Base-by-base conservation (phyloP, 1,139 yeast species). In the Pneumocystis carinii region DNA sequence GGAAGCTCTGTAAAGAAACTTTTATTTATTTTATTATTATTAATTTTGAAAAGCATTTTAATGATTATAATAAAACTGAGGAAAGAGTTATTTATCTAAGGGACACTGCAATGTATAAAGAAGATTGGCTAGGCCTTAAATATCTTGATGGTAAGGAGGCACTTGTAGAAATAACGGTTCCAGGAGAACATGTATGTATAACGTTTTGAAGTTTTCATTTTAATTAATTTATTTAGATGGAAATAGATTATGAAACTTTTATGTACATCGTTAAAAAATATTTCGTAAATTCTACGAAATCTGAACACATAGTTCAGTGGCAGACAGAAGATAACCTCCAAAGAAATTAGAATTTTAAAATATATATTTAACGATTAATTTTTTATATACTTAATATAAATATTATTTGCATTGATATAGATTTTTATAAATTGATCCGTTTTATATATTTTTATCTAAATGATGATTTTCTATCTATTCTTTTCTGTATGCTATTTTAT, bases 111-210 rank as follows among this genome's bases (percentile, higher is more conserved):
- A 68, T 83, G 17, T 87, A 79, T 70, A 69, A 68, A 12, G 72
- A 79, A 35, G 85, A 87, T 70, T 75, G 81, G 68, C 74, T 87
- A 42, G 95, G 95, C 0, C 73, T 87, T 66, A 76, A 76, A 66
- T 66, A 71, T 1, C 75, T 87, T 37, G 76, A 80, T 64, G 73
- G 76, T 14, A 69, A 74, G 0, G 75, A 72, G 0, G 77, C 75
- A 63, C 73, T 87, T 37, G 80, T 76, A 8, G 85, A 83, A 66
- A 69, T 78, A 55, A 71, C 73, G 2, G 76, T 86, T 24, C 81
- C 83, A 48, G 89, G 82, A n/a, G 77, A 72, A 3, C 95, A 87
- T 72, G 85, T 87, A 90, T 75, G 76, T 36, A 80, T 87, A 36
- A 75, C 81, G 10, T 83, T 39, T 3, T 10, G 56, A 29, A 29